A percentile compares a stretch with the other conserved stretches of the same genome.
phyloP scores from a whole-genome alignment of 495 filamentous ascomycete species.

The Pyrenopolyporus hunteri region DNA sequence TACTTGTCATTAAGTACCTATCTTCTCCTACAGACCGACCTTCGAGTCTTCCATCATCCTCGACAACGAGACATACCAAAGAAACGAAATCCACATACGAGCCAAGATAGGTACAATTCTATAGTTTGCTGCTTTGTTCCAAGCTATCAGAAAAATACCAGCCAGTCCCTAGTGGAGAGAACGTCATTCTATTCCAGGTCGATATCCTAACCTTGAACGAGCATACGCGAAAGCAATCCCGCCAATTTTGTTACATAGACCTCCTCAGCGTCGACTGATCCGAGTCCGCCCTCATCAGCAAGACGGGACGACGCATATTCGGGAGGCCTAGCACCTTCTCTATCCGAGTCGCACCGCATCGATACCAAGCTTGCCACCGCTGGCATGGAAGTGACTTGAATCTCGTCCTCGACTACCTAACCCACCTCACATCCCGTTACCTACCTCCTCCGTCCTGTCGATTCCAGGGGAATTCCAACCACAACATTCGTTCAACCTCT shows the following conservation, averaged over 20 bases:
- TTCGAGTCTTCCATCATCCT: too few species aligned
- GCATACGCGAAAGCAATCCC: slow-evolving; percentile 10
- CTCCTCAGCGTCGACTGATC: not conserved
- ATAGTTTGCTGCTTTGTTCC: too few species aligned
- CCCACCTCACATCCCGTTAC: not conserved
- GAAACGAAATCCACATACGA: too few species aligned
- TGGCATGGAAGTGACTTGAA: slow-evolving; percentile 27
- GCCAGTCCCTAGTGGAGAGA: too few species aligned
- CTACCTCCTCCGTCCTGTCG: not conserved
- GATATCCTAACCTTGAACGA: slow-evolving; percentile 8
- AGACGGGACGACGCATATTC: slow-evolving; percentile 29
- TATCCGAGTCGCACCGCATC: slow-evolving; percentile 8
- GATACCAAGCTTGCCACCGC: slow-evolving; percentile 13
- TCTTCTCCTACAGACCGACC: too few species aligned
- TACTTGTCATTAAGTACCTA: too few species aligned
- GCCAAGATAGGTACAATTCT: too few species aligned
- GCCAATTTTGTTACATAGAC: not conserved
- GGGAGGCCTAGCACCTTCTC: slow-evolving; percentile 7
- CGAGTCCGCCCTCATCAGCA: not conserved
- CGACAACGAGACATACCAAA: too few species aligned
- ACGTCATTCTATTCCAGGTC: not conserved
- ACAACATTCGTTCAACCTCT: slow-evolving; percentile 13
- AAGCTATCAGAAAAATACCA: too few species aligned
- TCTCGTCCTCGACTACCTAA: slow-evolving; percentile 2
- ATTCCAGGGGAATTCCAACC: slow-evolving; percentile 6